Evolutionary conservation across 331 rosid species (phyloP).

Genomic region (Cydonia oblonga): DNA sequence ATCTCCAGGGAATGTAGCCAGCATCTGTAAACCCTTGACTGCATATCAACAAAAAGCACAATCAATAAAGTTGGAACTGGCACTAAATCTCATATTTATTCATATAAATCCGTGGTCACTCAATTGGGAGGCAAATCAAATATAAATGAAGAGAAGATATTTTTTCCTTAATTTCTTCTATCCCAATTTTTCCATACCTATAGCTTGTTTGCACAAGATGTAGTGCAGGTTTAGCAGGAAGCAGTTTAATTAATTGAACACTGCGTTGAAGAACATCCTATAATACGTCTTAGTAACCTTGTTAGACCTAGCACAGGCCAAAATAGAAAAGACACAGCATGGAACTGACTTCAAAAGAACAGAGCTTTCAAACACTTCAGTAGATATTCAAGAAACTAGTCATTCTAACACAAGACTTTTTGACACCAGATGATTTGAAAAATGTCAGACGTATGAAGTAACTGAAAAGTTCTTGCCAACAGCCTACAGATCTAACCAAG

Average conservation of each 20-base stretch:
- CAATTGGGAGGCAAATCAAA: not conserved
- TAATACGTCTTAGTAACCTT: not conserved
- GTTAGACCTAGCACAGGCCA: not conserved
- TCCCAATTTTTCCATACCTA: not conserved
- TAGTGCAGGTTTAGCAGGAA: not conserved
- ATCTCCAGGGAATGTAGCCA: constrained; percentile 63
- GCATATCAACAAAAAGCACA: constrained; percentile 24
- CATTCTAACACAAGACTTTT: not conserved
- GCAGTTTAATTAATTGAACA: not conserved
- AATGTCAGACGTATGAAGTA: not conserved
- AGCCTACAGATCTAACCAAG: not conserved
- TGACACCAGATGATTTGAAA: not conserved
- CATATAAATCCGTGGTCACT: not conserved
- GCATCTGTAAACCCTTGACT: constrained; percentile 79
- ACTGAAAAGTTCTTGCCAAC: not conserved
- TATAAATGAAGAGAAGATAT: not conserved
- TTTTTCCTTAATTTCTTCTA: not conserved
- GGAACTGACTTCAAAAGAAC: not conserved
- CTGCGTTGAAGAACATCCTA: not conserved
- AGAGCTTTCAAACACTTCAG: not conserved
- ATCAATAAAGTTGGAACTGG: constrained; percentile 14
- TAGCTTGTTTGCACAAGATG: not conserved
- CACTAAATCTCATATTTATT: not conserved
- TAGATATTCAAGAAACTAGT: not conserved
- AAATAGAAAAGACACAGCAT: not conserved